Base-by-base conservation (phyloP, 345 rosid species). In the Turritis glabra region DNA sequence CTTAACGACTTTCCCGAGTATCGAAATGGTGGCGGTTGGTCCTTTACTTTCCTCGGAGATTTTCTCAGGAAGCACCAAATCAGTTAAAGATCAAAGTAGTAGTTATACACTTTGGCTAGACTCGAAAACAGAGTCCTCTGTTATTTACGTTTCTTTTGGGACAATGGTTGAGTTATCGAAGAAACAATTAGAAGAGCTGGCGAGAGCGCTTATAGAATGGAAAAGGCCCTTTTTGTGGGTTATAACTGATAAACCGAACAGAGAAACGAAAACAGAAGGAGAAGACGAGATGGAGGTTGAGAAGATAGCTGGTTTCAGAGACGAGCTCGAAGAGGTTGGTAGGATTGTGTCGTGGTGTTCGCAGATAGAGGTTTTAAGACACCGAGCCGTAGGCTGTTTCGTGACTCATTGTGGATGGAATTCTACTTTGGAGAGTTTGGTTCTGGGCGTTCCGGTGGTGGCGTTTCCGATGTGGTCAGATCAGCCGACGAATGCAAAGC, bases 401-500 rank as follows among this genome's bases (percentile, higher is more conserved):
- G 12, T 90, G 44, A 80, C 83, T 18, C 96, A 90, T 50, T 86
- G 89, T 52, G 96, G 90, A 3, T 90, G 96, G 92, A 90, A 73
- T 70, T 90, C 96, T 3, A 88, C 87, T 0, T 4, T 85, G 33
- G 93, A 90, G 79, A 80, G 86, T 67, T 62, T 90, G 37, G 82
- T 71, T 38, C 38, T 47, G 0, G 93, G 93, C 19, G 82, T 84
- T 33, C 90, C 93, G 0, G 72, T 86, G 11, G 93, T 90, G 77
- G 93, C 87, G 11, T 82, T 88, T 63, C 93, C 93, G 4, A 88
- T 82, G 68, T 88, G 91, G 89, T 71, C 84, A 0, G 93, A 88
- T 76, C 93, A 88, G 37, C 83, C 74, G 0, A 86, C 93, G 5
- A 90, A 73, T 2, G 80, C 91, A 0, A 88, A 80, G 80, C 72